These are phyloP conservation scores for Agaricus subrufescens DNA, from an alignment of 768 basidiomycete species.

Conservation along the genomic window DNA sequence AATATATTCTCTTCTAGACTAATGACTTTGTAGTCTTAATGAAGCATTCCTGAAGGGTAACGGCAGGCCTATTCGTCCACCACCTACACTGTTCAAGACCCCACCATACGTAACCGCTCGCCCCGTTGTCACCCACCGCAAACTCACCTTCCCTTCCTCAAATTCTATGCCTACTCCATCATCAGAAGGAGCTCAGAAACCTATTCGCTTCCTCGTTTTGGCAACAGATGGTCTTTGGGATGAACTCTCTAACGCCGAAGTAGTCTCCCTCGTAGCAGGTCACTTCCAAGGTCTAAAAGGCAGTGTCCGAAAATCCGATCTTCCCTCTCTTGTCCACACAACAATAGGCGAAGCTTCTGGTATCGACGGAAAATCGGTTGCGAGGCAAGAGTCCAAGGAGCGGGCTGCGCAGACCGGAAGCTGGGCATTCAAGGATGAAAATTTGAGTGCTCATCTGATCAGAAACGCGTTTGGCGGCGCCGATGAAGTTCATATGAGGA, in stretches of 20 bases:
- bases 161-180: constrained; percentile 35
- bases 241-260: constrained; percentile 74
- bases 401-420: constrained; percentile 34
- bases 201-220: constrained; percentile 76
- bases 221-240: constrained; percentile 88
- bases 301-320: constrained; percentile 50
- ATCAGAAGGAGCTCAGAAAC: constrained; percentile 19
- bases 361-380: constrained; percentile 52
- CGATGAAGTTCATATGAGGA: constrained; percentile 51
- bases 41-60: constrained; percentile 66
- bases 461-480: constrained; percentile 92
- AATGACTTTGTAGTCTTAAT: constrained; percentile 33
- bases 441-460: constrained; percentile 78
- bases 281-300: constrained; percentile 72
- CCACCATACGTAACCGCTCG: constrained; percentile 90
- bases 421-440: constrained; percentile 80
- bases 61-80: constrained; percentile 49
- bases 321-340: constrained; percentile 54
- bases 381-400: constrained; percentile 27
- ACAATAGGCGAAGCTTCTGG: constrained; percentile 43
- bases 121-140: constrained; percentile 78
- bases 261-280: constrained; percentile 82
- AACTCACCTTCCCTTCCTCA: constrained; percentile 33
- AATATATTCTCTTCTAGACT: neutral
- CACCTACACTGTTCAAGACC: constrained; percentile 67